These are phyloP conservation scores for Durio zibethinus DNA, from an alignment of 345 rosid species.

Conservation along the genomic window DNA sequence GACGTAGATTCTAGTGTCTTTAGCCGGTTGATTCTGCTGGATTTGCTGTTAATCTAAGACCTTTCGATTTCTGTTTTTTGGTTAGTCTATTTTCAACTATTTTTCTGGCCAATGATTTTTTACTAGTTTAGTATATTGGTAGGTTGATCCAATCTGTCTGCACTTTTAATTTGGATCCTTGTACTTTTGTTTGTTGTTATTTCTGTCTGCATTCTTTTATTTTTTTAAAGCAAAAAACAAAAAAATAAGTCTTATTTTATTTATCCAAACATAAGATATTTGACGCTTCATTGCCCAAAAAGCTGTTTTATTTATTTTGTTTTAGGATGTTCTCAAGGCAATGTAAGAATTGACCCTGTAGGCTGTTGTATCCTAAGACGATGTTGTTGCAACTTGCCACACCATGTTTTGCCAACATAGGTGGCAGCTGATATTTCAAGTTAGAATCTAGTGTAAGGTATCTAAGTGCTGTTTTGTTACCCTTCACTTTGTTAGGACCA, in stretches of 20 bases:
- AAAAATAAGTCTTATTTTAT: background rate
- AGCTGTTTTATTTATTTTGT: background rate
- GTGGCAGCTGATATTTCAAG: background rate
- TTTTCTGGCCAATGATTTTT: background rate
- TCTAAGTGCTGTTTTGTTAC: background rate
- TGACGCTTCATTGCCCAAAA: background rate
- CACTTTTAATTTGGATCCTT: background rate
- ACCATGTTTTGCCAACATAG: background rate
- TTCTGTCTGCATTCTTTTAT: background rate
- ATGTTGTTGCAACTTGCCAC: background rate
- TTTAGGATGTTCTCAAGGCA: background rate
- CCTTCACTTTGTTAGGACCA: background rate
- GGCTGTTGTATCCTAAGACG: background rate
- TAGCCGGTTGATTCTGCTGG: background rate
- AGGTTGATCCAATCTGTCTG: background rate
- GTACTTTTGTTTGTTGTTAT: background rate
- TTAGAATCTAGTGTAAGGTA: background rate
- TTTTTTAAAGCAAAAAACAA: background rate
- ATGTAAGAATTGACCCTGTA: background rate
- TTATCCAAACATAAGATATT: background rate
- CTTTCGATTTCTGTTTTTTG: background rate
- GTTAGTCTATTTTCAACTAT: background rate
- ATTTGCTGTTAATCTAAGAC: background rate
- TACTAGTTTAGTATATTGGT: background rate
- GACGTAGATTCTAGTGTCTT: background rate